These are phyloP conservation scores for Globisporangium middletonii DNA, from an alignment of 352 stramenopile genomes.

Conservation along the genomic window DNA sequence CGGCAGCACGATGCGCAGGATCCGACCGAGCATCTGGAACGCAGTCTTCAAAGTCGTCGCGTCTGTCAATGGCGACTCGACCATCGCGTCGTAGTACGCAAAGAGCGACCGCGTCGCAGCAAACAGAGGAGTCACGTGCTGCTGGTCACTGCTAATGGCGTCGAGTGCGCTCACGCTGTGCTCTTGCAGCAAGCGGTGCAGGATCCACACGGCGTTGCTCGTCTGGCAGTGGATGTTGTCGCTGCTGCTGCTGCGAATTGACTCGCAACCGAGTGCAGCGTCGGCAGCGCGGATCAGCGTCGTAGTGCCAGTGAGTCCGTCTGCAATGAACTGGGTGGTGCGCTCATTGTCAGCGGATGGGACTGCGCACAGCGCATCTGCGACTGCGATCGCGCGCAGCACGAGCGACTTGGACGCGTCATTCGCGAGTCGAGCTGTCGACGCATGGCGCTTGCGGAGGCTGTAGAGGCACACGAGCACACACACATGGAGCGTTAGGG, in stretches of 20 bases:
- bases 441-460: conserved; percentile 7
- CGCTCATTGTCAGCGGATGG: neutral
- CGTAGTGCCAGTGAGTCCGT: conserved; percentile 7
- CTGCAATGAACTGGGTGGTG: neutral
- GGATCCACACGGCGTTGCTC: conserved; percentile 11
- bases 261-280: no score
- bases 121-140: neutral
- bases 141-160: neutral
- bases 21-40: conserved; percentile 4
- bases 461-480: neutral
- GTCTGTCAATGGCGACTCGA: neutral
- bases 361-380: conserved; percentile 11
- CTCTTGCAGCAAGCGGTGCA: conserved; percentile 11
- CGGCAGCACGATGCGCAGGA: conserved; percentile 10
- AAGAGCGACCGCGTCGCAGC: conserved; percentile 6
- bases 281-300: conserved; percentile 8
- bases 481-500: no score
- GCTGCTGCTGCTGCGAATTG: neutral
- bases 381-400: conserved; percentile 10
- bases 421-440: neutral
- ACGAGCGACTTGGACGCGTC: conserved; percentile 8
- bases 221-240: conserved; percentile 5
- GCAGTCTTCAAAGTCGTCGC: neutral
- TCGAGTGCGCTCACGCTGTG: conserved; percentile 2
- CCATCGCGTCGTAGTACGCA: conserved; percentile 2